These are phyloP conservation scores for Perilla frutescens DNA, from an alignment of 257 asterid genomes.

Conservation along the genomic window DNA sequence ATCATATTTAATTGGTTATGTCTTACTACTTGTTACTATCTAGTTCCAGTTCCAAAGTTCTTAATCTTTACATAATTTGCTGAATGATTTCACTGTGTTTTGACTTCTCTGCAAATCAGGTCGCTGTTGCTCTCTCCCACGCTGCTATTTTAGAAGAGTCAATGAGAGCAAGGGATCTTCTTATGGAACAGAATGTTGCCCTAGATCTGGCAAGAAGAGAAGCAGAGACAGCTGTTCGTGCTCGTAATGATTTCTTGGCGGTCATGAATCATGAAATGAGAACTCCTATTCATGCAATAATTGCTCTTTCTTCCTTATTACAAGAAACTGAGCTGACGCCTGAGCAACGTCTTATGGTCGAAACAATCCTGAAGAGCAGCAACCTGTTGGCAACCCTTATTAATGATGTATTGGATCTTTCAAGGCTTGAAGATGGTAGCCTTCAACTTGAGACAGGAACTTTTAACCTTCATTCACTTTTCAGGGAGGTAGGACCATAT, in stretches of 20 bases:
- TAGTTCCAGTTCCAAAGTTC: constrained; percentile 2
- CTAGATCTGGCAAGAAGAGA: constrained; percentile 93
- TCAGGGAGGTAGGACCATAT: constrained; percentile 67
- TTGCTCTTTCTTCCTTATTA: constrained; percentile 86
- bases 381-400: constrained; percentile 93
- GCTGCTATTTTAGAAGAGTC: constrained; percentile 99
- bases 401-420: constrained; percentile 96
- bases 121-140: constrained; percentile 99
- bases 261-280: constrained; percentile 99
- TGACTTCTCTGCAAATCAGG: constrained; percentile 54
- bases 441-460: constrained; percentile 83
- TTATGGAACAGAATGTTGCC: constrained; percentile 91
- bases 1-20: constrained; percentile 13
- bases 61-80: neutral
- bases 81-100: constrained; percentile 17
- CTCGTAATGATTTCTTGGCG: constrained; percentile 94
- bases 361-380: constrained; percentile 94
- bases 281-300: constrained; percentile 97
- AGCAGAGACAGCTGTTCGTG: constrained; percentile 98
- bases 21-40: neutral
- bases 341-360: constrained; percentile 98
- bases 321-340: constrained; percentile 90
- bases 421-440: constrained; percentile 97
- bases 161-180: constrained; percentile 95
- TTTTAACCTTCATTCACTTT: constrained; percentile 82